Evolutionary conservation across 2,329 filamentous ascomycete genomes (phyloP), one percentile per base, ranked within the genome.

Genomic region (Elsinoe fawcettii): DNA sequence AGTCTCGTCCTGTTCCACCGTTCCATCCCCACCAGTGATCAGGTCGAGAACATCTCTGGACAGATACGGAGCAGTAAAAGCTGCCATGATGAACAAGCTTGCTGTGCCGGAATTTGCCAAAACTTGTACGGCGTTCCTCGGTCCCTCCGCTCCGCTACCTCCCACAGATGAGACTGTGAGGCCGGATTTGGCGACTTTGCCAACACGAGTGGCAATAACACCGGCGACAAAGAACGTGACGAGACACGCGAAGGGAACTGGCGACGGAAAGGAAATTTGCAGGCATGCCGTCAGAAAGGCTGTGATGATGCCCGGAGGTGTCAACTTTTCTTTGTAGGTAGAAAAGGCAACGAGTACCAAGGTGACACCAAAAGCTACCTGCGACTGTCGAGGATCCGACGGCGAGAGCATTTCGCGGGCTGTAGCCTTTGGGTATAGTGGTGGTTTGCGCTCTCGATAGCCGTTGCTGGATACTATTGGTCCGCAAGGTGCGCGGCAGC

Each of bases 251-350:
- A 96, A 95, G n/a, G 90, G 91, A n/a, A 91, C 76, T 60, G 88
- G 88, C 86, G 90, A 96, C 2, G 92, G 92, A 71, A 97, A 91
- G n/a, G 91, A 74, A 14, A 90, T 90, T 70, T 99, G 93, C 9
- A 87, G 82, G 46, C 80, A 70, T 3, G 90, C 91, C 3, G 91
- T 95, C 43, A 86, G 65, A 4, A 78, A 76, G 2, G 92, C 92
- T 11, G 82, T 80, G 36, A 86, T 64, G 64, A 96, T 82, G 60
- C 91, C 92, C 5, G 78, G 74, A 0, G 86, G 82, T 0, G 92
- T 97, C 37, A 99, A 80, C 54, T 71, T 71, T 34, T 67, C 65
- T 53, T 65, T 64, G 23, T 60, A 22, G 86, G 91, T 46, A 34
- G 67, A 68, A 56, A 67, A 71, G 14, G 88, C 86, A 64, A 70